These are phyloP conservation scores for Curvularia verruculosa DNA, from an alignment of 2,329 filamentous ascomycete species.

Conservation along the genomic window DNA sequence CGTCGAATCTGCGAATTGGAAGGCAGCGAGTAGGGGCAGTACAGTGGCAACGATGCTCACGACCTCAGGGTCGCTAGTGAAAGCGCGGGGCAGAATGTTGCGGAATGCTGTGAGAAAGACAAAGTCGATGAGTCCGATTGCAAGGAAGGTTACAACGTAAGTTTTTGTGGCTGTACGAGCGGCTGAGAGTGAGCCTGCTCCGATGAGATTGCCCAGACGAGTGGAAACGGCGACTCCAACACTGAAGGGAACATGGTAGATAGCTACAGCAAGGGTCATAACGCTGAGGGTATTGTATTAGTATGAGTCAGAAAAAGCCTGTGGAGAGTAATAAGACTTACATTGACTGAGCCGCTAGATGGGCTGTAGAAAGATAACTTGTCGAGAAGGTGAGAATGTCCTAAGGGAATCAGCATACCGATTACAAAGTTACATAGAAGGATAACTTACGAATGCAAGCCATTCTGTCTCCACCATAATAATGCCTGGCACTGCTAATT, in stretches of 20 bases:
- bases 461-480: constrained; percentile 82
- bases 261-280: constrained; percentile 45
- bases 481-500: constrained; percentile 86
- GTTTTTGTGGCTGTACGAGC: constrained; percentile 43
- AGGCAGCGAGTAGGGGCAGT: constrained; percentile 46
- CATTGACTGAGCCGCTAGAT: constrained; percentile 76
- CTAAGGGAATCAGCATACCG: constrained; percentile 2
- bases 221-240: constrained; percentile 49
- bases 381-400: constrained; percentile 70
- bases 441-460: constrained; percentile 36
- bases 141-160: constrained; percentile 43
- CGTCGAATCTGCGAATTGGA: constrained; percentile 49
- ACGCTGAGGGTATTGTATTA: constrained; percentile 26
- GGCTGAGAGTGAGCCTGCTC: constrained; percentile 43
- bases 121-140: constrained; percentile 46
- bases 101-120: constrained; percentile 38
- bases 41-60: constrained; percentile 41
- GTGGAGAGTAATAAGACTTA: background rate
- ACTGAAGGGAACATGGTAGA: constrained; percentile 51
- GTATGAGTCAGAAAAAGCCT: background rate
- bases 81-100: constrained; percentile 41
- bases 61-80: constrained; percentile 47
- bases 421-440: background rate
- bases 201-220: constrained; percentile 49
- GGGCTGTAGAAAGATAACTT: constrained; percentile 77